phyloP scores from a whole-genome alignment of 2,329 filamentous ascomycete genomes.

The Claviceps purpurea region DNA sequence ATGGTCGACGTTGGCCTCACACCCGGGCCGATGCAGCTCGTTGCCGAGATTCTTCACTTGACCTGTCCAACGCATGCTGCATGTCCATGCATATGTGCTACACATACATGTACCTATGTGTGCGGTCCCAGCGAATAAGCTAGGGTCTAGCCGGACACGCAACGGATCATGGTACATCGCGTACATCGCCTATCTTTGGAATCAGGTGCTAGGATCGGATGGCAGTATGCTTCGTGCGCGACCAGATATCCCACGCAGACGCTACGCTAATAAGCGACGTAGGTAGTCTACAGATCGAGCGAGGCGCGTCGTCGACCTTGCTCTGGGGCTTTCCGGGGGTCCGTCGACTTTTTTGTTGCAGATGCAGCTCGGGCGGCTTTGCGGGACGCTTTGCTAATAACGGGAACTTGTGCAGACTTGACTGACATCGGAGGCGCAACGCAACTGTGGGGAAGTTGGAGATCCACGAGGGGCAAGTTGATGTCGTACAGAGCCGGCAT shows the following conservation, averaged over 20 bases:
- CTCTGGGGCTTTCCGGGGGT: not conserved
- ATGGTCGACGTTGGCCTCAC: not conserved
- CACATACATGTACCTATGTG: not conserved
- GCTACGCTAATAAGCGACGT: not conserved
- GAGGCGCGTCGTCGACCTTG: not conserved
- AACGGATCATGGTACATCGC: not conserved
- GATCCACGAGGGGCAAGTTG: too few relatives aligned
- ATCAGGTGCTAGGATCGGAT: not conserved
- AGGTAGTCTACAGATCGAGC: not conserved
- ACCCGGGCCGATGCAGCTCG: not conserved
- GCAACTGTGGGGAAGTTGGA: too few relatives aligned
- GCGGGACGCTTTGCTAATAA: too few relatives aligned
- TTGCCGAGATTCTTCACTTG: not conserved
- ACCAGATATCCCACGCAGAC: not conserved
- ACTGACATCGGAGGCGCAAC: too few relatives aligned
- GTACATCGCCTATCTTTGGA: not conserved
- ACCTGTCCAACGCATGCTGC: too few relatives aligned
- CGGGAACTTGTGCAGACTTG: too few relatives aligned
- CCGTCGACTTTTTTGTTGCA: not conserved
- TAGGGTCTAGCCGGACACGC: not conserved
- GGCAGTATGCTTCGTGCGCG: not conserved
- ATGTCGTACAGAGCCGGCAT: too few relatives aligned
- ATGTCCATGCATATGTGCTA: too few relatives aligned
- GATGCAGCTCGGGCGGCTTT: too few relatives aligned
- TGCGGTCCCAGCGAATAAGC: not conserved